Base-by-base conservation (phyloP, 2,329 filamentous ascomycete species). In the Cercospora brassicicola region DNA sequence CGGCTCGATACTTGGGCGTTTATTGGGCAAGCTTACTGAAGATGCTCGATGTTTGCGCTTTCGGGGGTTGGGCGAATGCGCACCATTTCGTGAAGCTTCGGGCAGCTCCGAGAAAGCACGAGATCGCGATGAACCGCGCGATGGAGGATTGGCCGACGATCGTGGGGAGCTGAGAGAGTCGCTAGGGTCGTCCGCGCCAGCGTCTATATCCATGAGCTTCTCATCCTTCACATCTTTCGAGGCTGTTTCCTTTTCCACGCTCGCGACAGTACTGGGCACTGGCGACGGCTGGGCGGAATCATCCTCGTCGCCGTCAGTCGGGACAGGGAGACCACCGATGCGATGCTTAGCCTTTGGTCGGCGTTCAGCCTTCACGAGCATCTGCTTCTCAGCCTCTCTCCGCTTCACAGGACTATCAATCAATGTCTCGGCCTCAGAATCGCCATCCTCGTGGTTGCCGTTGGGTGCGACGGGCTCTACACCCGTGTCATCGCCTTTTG, bases 381-480 rank as follows among this genome's bases (percentile, higher is more conserved):
- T 69, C 74, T 79, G 79, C 69, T 77, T 78, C 69, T 76, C 70
- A 26, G 79, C 77, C 64, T 78, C 76, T 62, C 77, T 73, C 64
- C 78, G 77, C 72, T 83, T 80, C 69, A 81, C 78, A 33, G 80
- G 78, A 31, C 77, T 80, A 59, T 83, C 78, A 42, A 84, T 81
- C 67, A 84, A 79, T 33, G 83, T 84, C 76, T 84, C 83, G 62
- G 83, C 83, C 75, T 85, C 83, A 15, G 82, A 84, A 71, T 83
- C 81, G 71, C 79, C 80, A 63, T 77, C 79, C 18, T 77, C 73
- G 57, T 72, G 69, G 42, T 64, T 74, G 57, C 70, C 71, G 55
- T 72, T 70, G 10, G 63, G 62, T 20, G 45, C 51, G 11, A 64
- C 28, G 9, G 55, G 33, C 11, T 69, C 68, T n/a, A 20, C 18